Base-by-base conservation (phyloP, 2,329 filamentous ascomycete species). In the Diplodia sapinea region DNA sequence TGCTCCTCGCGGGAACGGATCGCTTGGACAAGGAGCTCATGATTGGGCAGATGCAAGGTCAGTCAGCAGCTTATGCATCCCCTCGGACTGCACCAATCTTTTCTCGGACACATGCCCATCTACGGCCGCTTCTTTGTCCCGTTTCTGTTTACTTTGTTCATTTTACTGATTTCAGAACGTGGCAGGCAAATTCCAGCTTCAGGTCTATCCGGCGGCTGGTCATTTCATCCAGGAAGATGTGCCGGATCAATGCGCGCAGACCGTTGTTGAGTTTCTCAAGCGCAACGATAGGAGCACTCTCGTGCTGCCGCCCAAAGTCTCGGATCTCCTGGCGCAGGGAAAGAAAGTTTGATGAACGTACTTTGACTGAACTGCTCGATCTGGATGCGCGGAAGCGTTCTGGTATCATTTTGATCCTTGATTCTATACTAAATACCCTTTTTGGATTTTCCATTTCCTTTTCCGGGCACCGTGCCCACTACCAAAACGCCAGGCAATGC, bases 191-290 rank as follows among this genome's bases (percentile, higher is more conserved):
- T 99, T 98, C 76, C 93, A 96, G 68, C 83, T 99, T 55, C 92
- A 97, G 73, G 94, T 99, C 7, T 91, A 98, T 73, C 94, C 95
- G 0, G 92, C 97, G 76, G 93, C 95, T 1, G 95, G 95, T 0
- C 95, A 99, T 78, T 99, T 99, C 75, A 88, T 99, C 67, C 95
- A 99, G 71, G 95, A 99, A 78, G 95, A 99, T 77, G 86, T 94
- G 61, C 94, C 95, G 0, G 91, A 93, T 74, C 96, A 94, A 82
- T 96, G 91, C 52, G 95, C 95, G 0, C 84, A 91, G 72, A 86
- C 93, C 9, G 82, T 98, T 63, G 91, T 91, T 1, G 95, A 99
- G 76, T 98, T 99, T 76, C 94, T 95, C 75, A 90, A 89, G 72
- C 85, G 95, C 65, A 99, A 99, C 76, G 94, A 98, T 80, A 86